Evolutionary conservation across 371 early-diverging fungal species (phyloP).

Genomic region (Mortierella sp.): DNA sequence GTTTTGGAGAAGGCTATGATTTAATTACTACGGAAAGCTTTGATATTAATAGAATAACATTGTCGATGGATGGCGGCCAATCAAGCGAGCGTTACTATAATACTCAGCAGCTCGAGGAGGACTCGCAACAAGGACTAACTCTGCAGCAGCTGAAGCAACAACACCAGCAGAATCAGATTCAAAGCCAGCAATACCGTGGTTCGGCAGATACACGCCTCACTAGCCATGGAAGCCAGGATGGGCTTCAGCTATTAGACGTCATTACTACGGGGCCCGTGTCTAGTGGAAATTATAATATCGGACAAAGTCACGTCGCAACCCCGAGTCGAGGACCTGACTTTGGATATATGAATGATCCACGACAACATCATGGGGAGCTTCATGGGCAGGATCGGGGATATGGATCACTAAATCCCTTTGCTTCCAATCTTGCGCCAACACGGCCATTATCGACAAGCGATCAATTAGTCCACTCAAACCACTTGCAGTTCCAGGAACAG

Average conservation of each 20-base stretch:
- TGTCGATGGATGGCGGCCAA: neutral
- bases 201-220: constrained; percentile 27
- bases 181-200: constrained; percentile 15
- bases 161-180: constrained; percentile 26
- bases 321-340: constrained; percentile 1
- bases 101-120: constrained; percentile 28
- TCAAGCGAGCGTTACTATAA: constrained; percentile 6
- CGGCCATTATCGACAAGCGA: constrained; percentile 21
- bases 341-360: constrained; percentile 6
- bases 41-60: neutral
- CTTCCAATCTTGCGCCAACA: constrained; percentile 5
- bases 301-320: neutral
- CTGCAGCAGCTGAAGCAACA: constrained; percentile 46
- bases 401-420: constrained; percentile 20
- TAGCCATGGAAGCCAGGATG: constrained; percentile 41
- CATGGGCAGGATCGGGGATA: constrained; percentile 12
- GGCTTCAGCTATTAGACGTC: constrained; percentile 37
- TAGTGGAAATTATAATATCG: constrained; percentile 7
- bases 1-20: constrained; percentile 54
- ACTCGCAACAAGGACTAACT: constrained; percentile 23
- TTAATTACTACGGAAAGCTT: constrained; percentile 17
- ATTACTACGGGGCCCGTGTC: constrained; percentile 49
- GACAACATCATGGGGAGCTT: neutral
- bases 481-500: constrained; percentile 8
- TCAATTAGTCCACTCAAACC: constrained; percentile 13